These are phyloP conservation scores for Cyberlindnera euphorbiae DNA, from an alignment of 805 yeast genomes.

Conservation along the genomic window DNA sequence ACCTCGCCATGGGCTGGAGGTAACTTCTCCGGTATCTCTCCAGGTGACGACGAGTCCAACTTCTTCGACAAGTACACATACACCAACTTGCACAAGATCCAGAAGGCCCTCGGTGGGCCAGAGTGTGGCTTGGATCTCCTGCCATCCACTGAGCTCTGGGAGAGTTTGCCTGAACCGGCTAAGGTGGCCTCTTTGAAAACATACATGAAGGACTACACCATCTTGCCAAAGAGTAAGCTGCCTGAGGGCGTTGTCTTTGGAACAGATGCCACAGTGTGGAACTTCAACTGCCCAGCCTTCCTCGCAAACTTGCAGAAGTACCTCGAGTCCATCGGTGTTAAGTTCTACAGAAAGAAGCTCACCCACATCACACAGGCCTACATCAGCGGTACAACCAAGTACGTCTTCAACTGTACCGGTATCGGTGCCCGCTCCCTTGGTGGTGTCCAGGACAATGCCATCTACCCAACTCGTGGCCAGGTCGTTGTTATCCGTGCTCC, in stretches of 20 bases:
- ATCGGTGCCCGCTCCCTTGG: conserved; percentile 59
- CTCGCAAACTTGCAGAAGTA: conserved; percentile 42
- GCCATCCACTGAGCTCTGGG: conserved; percentile 61
- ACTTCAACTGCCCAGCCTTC: conserved; percentile 68
- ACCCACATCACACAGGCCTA: conserved; percentile 56
- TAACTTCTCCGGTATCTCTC: conserved; percentile 57
- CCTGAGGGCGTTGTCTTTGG: conserved; percentile 56
- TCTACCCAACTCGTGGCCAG: conserved; percentile 78
- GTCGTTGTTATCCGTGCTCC: conserved; percentile 71
- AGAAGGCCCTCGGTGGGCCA: conserved; percentile 40
- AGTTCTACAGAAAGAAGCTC: conserved; percentile 41
- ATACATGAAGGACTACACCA: conserved; percentile 45
- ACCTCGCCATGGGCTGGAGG: conserved; percentile 84
- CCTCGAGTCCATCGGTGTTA: conserved; percentile 46
- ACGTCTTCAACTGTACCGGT: conserved; percentile 75
- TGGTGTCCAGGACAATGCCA: conserved; percentile 57
- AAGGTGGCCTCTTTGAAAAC: conserved; percentile 44
- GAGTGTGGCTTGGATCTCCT: conserved; percentile 48
- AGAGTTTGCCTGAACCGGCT: conserved; percentile 36
- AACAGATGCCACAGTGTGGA: conserved; percentile 52
- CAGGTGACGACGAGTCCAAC: conserved; percentile 46
- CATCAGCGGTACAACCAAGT: conserved; percentile 21
- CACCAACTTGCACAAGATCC: conserved; percentile 39
- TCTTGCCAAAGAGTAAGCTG: conserved; percentile 32
- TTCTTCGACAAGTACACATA: conserved; percentile 56